Percentiles rank a stretch among this genome's conserved stretches.
Evolutionary conservation across 257 asterid species (phyloP).

Genomic region (Datura wrightii): DNA sequence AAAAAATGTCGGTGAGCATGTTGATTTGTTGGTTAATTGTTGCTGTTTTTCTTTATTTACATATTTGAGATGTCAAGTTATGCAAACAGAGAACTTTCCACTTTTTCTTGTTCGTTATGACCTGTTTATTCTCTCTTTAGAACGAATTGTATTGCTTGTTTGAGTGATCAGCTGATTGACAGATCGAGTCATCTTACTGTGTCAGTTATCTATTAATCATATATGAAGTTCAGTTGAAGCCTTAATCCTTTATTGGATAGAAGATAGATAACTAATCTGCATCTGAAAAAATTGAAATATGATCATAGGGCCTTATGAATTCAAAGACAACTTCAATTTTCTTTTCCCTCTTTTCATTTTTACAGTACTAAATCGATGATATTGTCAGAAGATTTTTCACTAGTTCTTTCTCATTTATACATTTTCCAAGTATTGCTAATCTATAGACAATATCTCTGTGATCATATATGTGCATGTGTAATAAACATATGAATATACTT

Average conservation of each 20-base stretch:
- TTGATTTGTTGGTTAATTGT: not conserved
- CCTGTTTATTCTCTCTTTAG: not conserved
- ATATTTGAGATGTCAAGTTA: not conserved
- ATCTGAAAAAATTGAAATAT: not conserved
- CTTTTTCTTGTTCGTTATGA: not conserved
- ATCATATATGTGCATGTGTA: not conserved
- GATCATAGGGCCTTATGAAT: not conserved
- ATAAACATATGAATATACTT: slow-evolving; percentile 8
- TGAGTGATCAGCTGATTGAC: not conserved
- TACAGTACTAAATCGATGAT: not conserved
- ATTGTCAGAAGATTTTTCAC: not conserved
- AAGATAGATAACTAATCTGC: not conserved
- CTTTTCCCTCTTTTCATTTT: not conserved
- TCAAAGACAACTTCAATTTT: slow-evolving; percentile 12
- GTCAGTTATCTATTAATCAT: not conserved
- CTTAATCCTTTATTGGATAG: not conserved
- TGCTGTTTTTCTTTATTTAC: slow-evolving; percentile 24
- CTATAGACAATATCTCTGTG: not conserved
- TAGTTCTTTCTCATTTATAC: not conserved
- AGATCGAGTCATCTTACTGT: not conserved
- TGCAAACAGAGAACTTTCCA: not conserved
- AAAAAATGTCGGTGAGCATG: not conserved
- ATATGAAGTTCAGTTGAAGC: slow-evolving; percentile 12
- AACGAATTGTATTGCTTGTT: slow-evolving; percentile 6
- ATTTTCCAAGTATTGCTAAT: not conserved